Conservation (phyloP, 140 eudicot genomes). For the Stevia rebaudiana region DNA sequence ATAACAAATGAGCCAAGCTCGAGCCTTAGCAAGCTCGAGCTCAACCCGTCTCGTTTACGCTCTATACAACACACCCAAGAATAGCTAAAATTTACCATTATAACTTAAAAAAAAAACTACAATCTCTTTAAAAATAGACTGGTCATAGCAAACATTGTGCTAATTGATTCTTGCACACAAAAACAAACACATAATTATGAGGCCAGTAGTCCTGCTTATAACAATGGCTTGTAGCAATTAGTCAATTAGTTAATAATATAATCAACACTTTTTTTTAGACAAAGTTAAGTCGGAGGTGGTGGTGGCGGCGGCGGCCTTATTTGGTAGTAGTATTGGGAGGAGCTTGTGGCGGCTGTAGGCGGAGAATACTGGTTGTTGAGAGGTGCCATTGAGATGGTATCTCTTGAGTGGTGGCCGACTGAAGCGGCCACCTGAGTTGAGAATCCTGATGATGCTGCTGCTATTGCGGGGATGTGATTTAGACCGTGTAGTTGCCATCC, state of each 20-base stretch:
- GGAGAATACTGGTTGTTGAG: slow-evolving; percentile 31
- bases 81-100: neutral
- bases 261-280: slow-evolving; percentile 8
- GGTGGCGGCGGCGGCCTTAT: slow-evolving; percentile 38
- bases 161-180: slow-evolving; percentile 28
- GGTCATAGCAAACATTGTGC: slow-evolving; percentile 18
- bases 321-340: slow-evolving; percentile 49
- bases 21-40: too few species aligned
- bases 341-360: slow-evolving; percentile 22
- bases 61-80: too few species aligned
- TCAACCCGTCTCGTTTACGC: too few species aligned
- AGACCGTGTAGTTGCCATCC: slow-evolving; percentile 48
- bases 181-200: slow-evolving; percentile 12
- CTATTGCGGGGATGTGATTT: slow-evolving; percentile 51
- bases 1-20: too few species aligned
- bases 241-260: slow-evolving; percentile 12
- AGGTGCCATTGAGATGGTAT: slow-evolving; percentile 27
- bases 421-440: slow-evolving; percentile 42
- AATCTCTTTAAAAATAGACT: slow-evolving; percentile 3
- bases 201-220: neutral
- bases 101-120: too few species aligned
- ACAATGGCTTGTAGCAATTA: slow-evolving; percentile 15
- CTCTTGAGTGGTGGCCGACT: slow-evolving; percentile 28
- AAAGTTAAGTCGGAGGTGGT: slow-evolving; percentile 25
- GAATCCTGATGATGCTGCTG: slow-evolving; percentile 99